A percentile compares a stretch with the other conserved stretches of the same genome.
These are phyloP conservation scores for Suhomyces chickasaworum DNA, from an alignment of 1,139 yeast species.

Conservation along the genomic window DNA sequence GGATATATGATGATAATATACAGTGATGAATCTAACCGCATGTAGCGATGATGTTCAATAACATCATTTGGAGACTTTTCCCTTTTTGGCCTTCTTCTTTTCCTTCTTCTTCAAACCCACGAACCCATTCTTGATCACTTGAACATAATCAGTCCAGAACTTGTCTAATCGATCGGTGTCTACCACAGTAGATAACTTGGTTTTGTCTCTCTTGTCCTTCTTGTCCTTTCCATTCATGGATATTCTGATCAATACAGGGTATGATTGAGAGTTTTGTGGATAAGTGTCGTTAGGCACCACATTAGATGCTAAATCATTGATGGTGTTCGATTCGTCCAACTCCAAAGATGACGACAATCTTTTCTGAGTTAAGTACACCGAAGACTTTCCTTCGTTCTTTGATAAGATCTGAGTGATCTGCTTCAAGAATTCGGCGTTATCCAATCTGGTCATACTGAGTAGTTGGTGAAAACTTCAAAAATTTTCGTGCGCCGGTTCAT, in stretches of 20 bases:
- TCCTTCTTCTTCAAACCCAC: conserved; percentile 64
- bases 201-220: conserved; percentile 44
- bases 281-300: conserved; percentile 28
- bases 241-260: conserved; percentile 57
- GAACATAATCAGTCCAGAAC: conserved; percentile 72
- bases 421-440: conserved; percentile 40
- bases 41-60: background rate
- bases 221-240: conserved; percentile 53
- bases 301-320: conserved; percentile 41
- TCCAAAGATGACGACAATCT: conserved; percentile 35
- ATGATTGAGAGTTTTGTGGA: conserved; percentile 26
- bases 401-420: conserved; percentile 32
- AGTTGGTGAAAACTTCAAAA: background rate
- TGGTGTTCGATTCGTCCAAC: conserved; percentile 17
- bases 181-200: conserved; percentile 67
- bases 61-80: conserved; percentile 28
- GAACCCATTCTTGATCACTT: conserved; percentile 62
- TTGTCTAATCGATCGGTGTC: conserved; percentile 54
- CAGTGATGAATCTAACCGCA: background rate
- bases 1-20: conserved; percentile 13
- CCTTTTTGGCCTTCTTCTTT: conserved; percentile 57
- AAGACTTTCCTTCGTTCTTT: conserved; percentile 40
- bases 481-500: conserved; percentile 1
- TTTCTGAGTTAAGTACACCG: conserved; percentile 48
- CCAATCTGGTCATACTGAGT: conserved; percentile 36